Percentiles rank a stretch among this genome's conserved stretches.
Conservation (phyloP, 768 basidiomycete genomes). For the Mycena venus region DNA sequence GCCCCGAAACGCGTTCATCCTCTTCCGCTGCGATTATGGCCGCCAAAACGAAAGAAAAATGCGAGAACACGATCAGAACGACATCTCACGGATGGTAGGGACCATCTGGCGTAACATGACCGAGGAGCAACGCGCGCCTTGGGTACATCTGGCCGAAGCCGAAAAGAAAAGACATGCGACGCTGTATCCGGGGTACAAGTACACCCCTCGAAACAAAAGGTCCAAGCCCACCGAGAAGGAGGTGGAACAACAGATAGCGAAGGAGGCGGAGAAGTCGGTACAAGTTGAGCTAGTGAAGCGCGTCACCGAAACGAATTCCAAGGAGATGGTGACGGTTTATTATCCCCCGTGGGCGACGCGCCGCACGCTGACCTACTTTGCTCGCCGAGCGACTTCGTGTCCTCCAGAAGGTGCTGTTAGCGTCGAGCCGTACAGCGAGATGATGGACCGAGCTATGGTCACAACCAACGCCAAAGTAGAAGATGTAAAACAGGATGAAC, state of each 20-base stretch:
- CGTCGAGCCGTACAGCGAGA: conserved; percentile 28
- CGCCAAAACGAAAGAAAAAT: conserved; percentile 69
- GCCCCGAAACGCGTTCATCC: conserved; percentile 84
- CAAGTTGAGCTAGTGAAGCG: conserved; percentile 5
- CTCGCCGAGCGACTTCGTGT: conserved; percentile 32
- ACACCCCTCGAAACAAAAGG: conserved; percentile 42
- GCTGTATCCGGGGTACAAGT: conserved; percentile 60
- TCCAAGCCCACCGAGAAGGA: conserved; percentile 6
- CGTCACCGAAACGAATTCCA: not conserved
- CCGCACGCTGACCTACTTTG: conserved; percentile 25
- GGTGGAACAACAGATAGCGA: conserved; percentile 7
- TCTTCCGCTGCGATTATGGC: conserved; percentile 82
- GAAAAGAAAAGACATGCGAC: conserved; percentile 61
- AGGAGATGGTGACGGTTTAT: conserved; percentile 27
- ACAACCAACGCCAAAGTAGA: not conserved
- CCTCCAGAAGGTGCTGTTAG: conserved; percentile 19
- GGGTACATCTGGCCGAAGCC: conserved; percentile 62
- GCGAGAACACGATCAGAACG: conserved; percentile 71
- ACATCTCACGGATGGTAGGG: conserved; percentile 77
- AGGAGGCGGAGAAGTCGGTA: conserved; percentile 19
- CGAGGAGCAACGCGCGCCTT: conserved; percentile 58
- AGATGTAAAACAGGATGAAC: not conserved
- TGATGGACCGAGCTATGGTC: conserved; percentile 21
- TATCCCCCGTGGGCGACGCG: conserved; percentile 33
- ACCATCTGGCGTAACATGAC: conserved; percentile 74